Base-by-base conservation (phyloP, 169 alveolate species). In the Eimeria necatrix region DNA sequence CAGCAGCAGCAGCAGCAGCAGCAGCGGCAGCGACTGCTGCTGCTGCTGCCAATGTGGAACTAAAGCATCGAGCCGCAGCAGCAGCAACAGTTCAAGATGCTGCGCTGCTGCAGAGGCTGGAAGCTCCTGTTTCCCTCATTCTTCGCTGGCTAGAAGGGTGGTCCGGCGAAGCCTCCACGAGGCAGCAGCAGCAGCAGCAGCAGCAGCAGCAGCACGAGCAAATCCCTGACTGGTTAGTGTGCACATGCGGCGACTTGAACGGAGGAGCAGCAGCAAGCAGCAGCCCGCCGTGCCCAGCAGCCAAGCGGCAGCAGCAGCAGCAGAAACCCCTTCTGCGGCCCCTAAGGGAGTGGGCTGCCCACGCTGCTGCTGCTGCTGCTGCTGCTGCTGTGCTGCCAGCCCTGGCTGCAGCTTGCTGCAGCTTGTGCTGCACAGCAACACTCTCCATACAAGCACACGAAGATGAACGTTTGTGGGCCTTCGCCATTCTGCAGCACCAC, bases 371-470 rank as follows among this genome's bases (percentile, higher is more conserved):
- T 76, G 90, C 90, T 81, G 52, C 73, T 41, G 90, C 90, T 53
- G 90, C 90, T 81, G 90, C 90, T 53, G 74, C 74, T 41, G 90
- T 81, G 90, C 26, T 81, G 90, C 74, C 90, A 6, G 6, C 90
- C 8, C 73, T 81, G 10, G 73, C 90, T 12, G 70, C 90, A 51
- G 32, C 52, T 46, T 81, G 90, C 90, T 81, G 90, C 90, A 81
- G 90, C 90, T 16, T 81, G 53, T 81, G 90, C 90, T 81, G 90
- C 90, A 81, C 73, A 18, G 8, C 90, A 16, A 0, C 16, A 5
- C 74, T 81, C 7, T 4, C 51, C 18, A 26, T 81, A 10, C 48
- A 51, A 53, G 41, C 48, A 18, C 49, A 16, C 3, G 74, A 5
- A 24, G 56, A 8, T 24, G n/a, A n/a, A 49, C 74, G 14, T 5